Percentiles rank a stretch among this genome's conserved stretches.
Evolutionary conservation across 2,329 filamentous ascomycete species (phyloP).

Genomic region (Aspergillus udagawae): DNA sequence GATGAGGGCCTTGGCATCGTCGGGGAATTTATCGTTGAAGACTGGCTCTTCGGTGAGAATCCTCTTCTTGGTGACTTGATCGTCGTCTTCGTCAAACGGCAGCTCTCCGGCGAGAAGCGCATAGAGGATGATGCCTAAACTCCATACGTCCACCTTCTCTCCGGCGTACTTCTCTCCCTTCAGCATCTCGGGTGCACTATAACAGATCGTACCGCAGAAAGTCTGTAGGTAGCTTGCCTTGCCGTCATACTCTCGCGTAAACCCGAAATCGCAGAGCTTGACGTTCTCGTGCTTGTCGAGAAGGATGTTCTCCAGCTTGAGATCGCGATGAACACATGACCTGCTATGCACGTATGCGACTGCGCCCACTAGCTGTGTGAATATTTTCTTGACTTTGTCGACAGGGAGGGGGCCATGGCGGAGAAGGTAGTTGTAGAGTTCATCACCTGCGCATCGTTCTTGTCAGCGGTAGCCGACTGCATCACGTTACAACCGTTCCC

Average conservation of each 20-base stretch:
- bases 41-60: constrained; percentile 83
- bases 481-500: constrained; percentile 1
- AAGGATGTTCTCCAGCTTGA: constrained; percentile 95
- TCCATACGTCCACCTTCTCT: constrained; percentile 98
- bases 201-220: constrained; percentile 96
- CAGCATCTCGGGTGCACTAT: constrained; percentile 96
- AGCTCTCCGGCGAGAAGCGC: constrained; percentile 76
- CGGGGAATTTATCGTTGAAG: constrained; percentile 74
- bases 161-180: constrained; percentile 97
- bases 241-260: constrained; percentile 95
- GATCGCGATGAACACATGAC: constrained; percentile 90
- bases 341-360: constrained; percentile 94
- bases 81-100: constrained; percentile 94
- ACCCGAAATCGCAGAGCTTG: constrained; percentile 96
- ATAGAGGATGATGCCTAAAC: constrained; percentile 86
- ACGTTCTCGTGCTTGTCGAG: constrained; percentile 97
- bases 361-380: constrained; percentile 90
- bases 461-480: constrained; percentile 6
- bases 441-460: constrained; percentile 63
- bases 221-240: constrained; percentile 93
- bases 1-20: constrained; percentile 73
- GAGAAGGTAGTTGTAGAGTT: constrained; percentile 94
- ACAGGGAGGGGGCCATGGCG: constrained; percentile 78
- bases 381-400: constrained; percentile 89
- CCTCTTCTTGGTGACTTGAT: constrained; percentile 75